These are phyloP conservation scores for Plasmodium chabaudi DNA, from an alignment of 169 alveolate species.

Conservation along the genomic window DNA sequence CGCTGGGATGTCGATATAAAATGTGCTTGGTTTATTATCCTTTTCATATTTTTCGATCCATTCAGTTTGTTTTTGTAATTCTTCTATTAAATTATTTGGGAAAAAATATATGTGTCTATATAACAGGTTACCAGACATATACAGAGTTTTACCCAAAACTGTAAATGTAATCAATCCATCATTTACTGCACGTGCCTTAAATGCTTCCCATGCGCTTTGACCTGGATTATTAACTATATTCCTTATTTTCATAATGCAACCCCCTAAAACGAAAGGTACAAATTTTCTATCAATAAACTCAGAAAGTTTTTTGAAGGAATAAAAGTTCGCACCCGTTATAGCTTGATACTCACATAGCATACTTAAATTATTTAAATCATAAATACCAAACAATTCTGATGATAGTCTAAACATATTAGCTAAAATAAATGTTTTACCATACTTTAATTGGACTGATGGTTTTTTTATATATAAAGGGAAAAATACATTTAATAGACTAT, in stretches of 20 bases:
- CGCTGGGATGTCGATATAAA: conserved; percentile 1
- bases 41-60: not conserved
- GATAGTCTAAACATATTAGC: conserved; percentile 45
- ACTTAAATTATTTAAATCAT: conserved; percentile 40
- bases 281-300: conserved; percentile 48
- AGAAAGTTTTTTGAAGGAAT: conserved; percentile 22
- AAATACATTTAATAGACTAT: conserved; percentile 28
- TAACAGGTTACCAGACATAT: conserved; percentile 13
- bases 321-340: conserved; percentile 16
- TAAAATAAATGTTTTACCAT: conserved; percentile 66
- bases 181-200: not conserved
- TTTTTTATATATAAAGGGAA: conserved; percentile 62
- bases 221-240: not conserved
- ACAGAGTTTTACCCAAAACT: not conserved
- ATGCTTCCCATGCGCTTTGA: not conserved
- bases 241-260: not conserved
- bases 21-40: conserved; percentile 10
- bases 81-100: conserved; percentile 27
- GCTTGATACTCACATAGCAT: conserved; percentile 61
- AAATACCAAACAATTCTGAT: conserved; percentile 21
- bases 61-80: conserved; percentile 33
- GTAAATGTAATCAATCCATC: not conserved
- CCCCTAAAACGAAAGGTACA: conserved; percentile 8
- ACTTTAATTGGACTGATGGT: conserved; percentile 39
- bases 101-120: conserved; percentile 19